Evolutionary conservation across 2,329 filamentous ascomycete species (phyloP).

Genomic region (Diaporthe sp.): DNA sequence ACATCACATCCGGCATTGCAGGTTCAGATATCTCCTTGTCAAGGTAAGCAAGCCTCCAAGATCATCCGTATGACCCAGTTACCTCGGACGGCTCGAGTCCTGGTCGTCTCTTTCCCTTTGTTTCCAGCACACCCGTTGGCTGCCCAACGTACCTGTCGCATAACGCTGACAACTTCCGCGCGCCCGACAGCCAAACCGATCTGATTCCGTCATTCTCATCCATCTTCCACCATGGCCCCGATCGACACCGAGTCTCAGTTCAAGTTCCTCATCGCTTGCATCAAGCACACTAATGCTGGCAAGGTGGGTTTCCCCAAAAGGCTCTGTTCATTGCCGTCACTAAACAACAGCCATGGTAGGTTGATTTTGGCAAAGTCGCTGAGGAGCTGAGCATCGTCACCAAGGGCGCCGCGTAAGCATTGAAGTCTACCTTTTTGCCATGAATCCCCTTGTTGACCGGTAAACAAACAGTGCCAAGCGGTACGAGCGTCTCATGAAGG

Average conservation of each 20-base stretch:
- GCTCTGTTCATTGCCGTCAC: background rate
- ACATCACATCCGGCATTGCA: background rate
- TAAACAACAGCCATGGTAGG: constrained; percentile 56
- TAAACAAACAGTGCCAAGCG: constrained; percentile 70
- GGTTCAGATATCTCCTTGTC: background rate
- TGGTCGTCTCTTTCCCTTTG: background rate
- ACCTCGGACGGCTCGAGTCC: no score
- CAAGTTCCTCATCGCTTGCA: constrained; percentile 76
- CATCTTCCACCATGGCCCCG: constrained; percentile 61
- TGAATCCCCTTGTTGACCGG: background rate
- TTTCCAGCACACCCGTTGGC: background rate
- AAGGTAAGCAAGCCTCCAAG: background rate
- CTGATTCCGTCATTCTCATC: constrained; percentile 25
- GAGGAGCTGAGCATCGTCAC: constrained; percentile 72
- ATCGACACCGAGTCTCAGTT: constrained; percentile 69
- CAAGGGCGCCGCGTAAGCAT: constrained; percentile 79
- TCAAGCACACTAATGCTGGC: constrained; percentile 71
- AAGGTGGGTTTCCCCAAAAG: constrained; percentile 60
- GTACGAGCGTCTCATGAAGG: constrained; percentile 76
- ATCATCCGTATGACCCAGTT: background rate
- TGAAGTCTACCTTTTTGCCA: background rate
- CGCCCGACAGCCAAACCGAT: constrained; percentile 31
- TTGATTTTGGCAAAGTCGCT: constrained; percentile 77
- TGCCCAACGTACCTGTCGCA: background rate
- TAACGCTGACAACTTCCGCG: constrained; percentile 17